These are phyloP conservation scores for Klebsormidium nitens DNA, from an alignment of 139 green algal genomes.

Conservation along the genomic window DNA sequence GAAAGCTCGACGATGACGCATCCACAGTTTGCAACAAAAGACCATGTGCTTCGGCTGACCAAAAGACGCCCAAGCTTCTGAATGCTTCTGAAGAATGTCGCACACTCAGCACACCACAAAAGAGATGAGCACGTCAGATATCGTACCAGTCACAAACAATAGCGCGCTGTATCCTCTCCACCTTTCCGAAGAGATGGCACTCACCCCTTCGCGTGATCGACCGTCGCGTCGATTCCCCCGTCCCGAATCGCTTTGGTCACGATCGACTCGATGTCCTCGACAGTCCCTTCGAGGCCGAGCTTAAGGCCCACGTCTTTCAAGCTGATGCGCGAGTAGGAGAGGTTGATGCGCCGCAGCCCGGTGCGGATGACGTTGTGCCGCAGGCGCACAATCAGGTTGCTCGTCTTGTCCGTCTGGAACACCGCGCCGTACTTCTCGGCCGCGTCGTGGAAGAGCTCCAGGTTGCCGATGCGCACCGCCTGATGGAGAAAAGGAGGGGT, in stretches of 20 bases:
- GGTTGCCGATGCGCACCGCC: constrained; percentile 77
- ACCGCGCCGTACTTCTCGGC: constrained; percentile 50
- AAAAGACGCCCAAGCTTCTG: too few species aligned
- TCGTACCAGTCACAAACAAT: neutral
- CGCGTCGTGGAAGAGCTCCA: constrained; percentile 66
- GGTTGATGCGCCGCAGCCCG: constrained; percentile 83
- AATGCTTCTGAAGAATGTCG: too few species aligned
- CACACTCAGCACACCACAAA: too few species aligned
- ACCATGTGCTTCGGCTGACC: too few species aligned
- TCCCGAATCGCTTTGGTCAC: constrained; percentile 73
- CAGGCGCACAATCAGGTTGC: constrained; percentile 86
- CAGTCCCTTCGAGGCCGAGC: constrained; percentile 39
- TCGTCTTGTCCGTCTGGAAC: constrained; percentile 70
- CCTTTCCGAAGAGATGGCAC: too few species aligned
- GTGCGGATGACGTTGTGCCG: constrained; percentile 93
- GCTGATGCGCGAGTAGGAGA: constrained; percentile 91
- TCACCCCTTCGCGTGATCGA: constrained; percentile 73
- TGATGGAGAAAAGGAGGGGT: too few species aligned
- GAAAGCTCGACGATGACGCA: too few species aligned
- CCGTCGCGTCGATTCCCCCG: constrained; percentile 69
- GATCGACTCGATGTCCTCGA: constrained; percentile 87
- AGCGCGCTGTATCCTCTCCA: neutral
- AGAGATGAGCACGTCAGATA: too few species aligned
- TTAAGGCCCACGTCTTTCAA: constrained; percentile 52
- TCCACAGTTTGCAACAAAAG: too few species aligned